A percentile compares a stretch with the other conserved stretches of the same genome.
These are phyloP conservation scores for Trametes cingulata DNA, from an alignment of 768 basidiomycete genomes.

Conservation along the genomic window DNA sequence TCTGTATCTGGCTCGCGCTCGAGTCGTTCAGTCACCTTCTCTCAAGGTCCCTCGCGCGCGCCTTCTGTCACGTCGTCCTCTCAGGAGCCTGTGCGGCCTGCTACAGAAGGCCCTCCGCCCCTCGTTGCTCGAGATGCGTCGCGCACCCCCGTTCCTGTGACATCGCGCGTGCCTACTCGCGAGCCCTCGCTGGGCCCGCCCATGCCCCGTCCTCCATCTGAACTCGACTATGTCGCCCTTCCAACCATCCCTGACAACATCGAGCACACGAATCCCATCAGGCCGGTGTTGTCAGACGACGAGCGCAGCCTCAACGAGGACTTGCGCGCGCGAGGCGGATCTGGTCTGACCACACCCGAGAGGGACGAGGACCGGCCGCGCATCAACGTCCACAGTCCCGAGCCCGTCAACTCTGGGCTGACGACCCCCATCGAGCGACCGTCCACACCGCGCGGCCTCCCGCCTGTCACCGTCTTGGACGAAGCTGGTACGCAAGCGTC, in stretches of 20 bases:
- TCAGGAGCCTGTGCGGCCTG: slow-evolving; percentile 10
- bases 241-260: slow-evolving; percentile 27
- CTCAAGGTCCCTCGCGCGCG: slow-evolving; percentile 1
- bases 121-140: not conserved
- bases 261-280: slow-evolving; percentile 1
- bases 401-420: slow-evolving; percentile 14
- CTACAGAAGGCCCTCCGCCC: not conserved
- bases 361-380: slow-evolving; percentile 14
- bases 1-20: not conserved
- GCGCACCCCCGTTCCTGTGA: not conserved
- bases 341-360: slow-evolving; percentile 29
- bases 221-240: slow-evolving; percentile 28
- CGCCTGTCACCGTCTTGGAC: slow-evolving; percentile 22
- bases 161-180: not conserved
- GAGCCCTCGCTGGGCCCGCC: not conserved
- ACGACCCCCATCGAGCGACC: slow-evolving; percentile 24
- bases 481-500: slow-evolving; percentile 18
- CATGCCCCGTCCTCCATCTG: slow-evolving; percentile 24
- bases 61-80: slow-evolving; percentile 17
- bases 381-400: slow-evolving; percentile 19
- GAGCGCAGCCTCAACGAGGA: slow-evolving; percentile 18
- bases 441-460: slow-evolving; percentile 17
- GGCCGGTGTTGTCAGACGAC: slow-evolving; percentile 14
- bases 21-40: slow-evolving; percentile 1
- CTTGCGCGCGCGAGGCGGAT: slow-evolving; percentile 12